Percentiles rank a stretch among this genome's conserved stretches.
Conservation (phyloP, 208 protist genomes). For the Acanthamoeba culbertsoni region DNA sequence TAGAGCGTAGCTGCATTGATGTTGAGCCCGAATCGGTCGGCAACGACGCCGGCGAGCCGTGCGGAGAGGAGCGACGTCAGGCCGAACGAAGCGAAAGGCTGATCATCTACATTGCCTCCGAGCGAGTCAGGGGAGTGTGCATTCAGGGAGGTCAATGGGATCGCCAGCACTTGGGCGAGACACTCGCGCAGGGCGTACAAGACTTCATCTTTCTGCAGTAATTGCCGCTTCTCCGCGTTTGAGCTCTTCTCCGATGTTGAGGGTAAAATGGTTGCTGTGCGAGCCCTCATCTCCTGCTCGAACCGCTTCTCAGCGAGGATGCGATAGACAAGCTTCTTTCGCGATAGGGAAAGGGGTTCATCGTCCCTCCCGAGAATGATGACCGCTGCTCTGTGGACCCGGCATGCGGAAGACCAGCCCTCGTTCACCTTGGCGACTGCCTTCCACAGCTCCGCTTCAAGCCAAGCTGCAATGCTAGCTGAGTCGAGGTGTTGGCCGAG, state of each 20-base stretch:
- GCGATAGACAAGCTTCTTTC: conserved; percentile 28
- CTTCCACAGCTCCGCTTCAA: neutral
- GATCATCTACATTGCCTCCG: neutral
- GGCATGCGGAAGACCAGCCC: neutral
- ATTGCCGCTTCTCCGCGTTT: neutral
- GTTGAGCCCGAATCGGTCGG: neutral
- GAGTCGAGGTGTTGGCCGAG: too few species aligned
- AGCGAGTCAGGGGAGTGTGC: neutral
- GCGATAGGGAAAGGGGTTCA: neutral
- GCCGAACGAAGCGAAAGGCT: neutral
- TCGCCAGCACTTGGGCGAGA: neutral
- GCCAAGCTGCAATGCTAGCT: neutral
- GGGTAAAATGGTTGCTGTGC: neutral
- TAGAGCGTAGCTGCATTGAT: conserved; percentile 29
- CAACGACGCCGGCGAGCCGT: neutral
- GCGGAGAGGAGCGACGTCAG: conserved; percentile 15
- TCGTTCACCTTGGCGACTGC: conserved; percentile 4
- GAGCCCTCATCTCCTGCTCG: neutral
- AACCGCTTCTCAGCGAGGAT: conserved; percentile 30
- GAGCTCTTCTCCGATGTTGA: neutral
- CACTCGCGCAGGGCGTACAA: neutral
- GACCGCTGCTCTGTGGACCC: neutral
- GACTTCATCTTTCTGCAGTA: neutral
- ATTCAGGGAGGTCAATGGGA: neutral
- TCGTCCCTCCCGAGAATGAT: neutral